Base-by-base conservation (phyloP, 1,284 basidiomycete species). In the Heterobasidion parviporum region DNA sequence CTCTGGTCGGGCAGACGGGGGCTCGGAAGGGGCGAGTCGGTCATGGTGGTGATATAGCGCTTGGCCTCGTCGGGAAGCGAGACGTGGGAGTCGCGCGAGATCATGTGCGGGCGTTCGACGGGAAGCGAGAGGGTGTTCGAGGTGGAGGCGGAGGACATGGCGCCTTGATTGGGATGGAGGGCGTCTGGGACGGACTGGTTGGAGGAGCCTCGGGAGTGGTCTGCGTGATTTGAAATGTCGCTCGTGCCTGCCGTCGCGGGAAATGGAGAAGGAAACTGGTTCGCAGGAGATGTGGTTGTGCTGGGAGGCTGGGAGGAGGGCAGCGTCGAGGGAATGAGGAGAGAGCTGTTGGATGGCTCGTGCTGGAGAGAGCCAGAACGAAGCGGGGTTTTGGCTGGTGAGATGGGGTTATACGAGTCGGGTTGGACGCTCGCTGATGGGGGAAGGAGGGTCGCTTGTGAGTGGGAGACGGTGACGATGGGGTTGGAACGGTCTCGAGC, bases 41-140 rank as follows among this genome's bases (percentile, higher is more conserved):
- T 68, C 77, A 87, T 82, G 59, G 77, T 80, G 41, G 80, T 75
- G 56, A 88, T 85, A 63, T 87, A 89, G 48, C 78, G 79, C 60
- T 74, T 80, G 15, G 85, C 83, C 67, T 90, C 89, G 57, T 89
- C 87, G 1, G 88, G 85, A 36, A 89, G 73, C 38, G 82, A 82
- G 53, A 85, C 79, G 36, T 79, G 77, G 12, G 85, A 89, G 52
- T 85, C 84, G 46, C 46, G 46, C n/a, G 46, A 48, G 41, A 32
- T 36, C 35, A 43, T 44, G 20, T 32, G 38, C 12, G n/a, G 38
- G n/a, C 38, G 38, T n/a, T 48, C 47, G 14, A 48, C 20, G 16
- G 47, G 47, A 26, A 32, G 32, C n/a, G 47, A 20, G 14, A 18
- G 47, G 47, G 44, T 45, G 18, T 48, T 48, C 3, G 47, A 20